phyloP scores from a whole-genome alignment of 2,329 filamentous ascomycete species.

The Penicillium fuscoglaucum region DNA sequence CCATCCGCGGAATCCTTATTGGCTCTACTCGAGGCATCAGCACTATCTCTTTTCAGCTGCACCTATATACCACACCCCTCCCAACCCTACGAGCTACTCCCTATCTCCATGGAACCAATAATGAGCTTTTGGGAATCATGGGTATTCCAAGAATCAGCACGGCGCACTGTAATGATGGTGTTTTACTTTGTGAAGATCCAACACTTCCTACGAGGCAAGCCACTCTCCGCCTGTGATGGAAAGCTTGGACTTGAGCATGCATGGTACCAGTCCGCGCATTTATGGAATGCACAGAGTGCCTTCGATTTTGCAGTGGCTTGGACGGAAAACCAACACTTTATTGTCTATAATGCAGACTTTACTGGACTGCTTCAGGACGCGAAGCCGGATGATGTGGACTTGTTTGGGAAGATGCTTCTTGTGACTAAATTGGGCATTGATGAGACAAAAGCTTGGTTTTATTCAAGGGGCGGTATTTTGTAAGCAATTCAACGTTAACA shows the following conservation, averaged over 20 bases:
- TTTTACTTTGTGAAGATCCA: slow-evolving; percentile 45
- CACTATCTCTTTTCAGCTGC: slow-evolving; percentile 20
- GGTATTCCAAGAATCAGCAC: slow-evolving; percentile 56
- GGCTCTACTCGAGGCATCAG: slow-evolving; percentile 26
- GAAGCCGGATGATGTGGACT: slow-evolving; percentile 29
- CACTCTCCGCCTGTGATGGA: slow-evolving; percentile 24
- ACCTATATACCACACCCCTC: slow-evolving; percentile 22
- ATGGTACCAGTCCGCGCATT: slow-evolving; percentile 32
- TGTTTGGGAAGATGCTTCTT: slow-evolving; percentile 31
- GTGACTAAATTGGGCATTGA: slow-evolving; percentile 31
- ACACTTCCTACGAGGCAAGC: slow-evolving; percentile 23
- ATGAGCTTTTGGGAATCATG: slow-evolving; percentile 53
- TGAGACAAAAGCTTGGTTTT: slow-evolving; percentile 29
- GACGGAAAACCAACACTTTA: slow-evolving; percentile 28
- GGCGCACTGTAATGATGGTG: slow-evolving; percentile 53
- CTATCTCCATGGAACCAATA: slow-evolving; percentile 43
- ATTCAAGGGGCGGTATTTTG: slow-evolving; percentile 12
- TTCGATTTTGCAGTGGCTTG: slow-evolving; percentile 34
- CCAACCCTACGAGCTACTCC: slow-evolving; percentile 9
- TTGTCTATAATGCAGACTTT: slow-evolving; percentile 30
- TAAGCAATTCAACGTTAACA: too few species aligned
- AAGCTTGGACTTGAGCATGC: slow-evolving; percentile 29
- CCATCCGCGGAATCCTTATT: slow-evolving; percentile 42
- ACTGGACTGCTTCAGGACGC: slow-evolving; percentile 20
- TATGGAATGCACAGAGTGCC: slow-evolving; percentile 30